These are phyloP conservation scores for Geotrichum histeridarum DNA, from an alignment of 1,139 yeast genomes.

Conservation along the genomic window DNA sequence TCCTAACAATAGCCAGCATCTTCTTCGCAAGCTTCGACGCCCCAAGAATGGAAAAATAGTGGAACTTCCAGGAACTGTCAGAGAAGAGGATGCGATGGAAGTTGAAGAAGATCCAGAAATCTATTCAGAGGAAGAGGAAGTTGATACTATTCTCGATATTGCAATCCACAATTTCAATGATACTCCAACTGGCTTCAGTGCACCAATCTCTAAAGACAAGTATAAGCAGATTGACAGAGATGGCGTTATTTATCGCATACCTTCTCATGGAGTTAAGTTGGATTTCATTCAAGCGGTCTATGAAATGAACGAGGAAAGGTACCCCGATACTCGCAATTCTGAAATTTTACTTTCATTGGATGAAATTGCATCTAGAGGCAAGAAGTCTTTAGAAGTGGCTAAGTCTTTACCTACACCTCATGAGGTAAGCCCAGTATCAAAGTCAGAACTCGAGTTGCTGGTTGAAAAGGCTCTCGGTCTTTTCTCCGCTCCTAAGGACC, in stretches of 20 bases:
- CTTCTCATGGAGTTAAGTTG: slow-evolving; percentile 61
- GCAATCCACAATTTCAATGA: slow-evolving; percentile 36
- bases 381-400: slow-evolving; percentile 26
- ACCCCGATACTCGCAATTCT: slow-evolving; percentile 26
- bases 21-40: slow-evolving; percentile 40
- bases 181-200: neutral
- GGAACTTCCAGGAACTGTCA: slow-evolving; percentile 46
- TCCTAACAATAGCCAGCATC: slow-evolving; percentile 68
- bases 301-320: slow-evolving; percentile 26
- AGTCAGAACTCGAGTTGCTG: too few relatives aligned
- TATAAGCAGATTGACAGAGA: neutral
- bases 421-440: neutral
- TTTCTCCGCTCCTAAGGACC: slow-evolving; percentile 28
- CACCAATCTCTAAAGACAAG: neutral
- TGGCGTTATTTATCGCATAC: neutral
- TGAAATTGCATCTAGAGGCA: slow-evolving; percentile 33
- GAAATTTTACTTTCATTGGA: slow-evolving; percentile 35
- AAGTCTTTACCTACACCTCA: too few relatives aligned
- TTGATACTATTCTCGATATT: slow-evolving; percentile 33
- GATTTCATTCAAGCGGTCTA: slow-evolving; percentile 57
- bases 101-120: slow-evolving; percentile 60
- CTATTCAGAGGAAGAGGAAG: slow-evolving; percentile 36
- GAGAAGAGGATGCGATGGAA: slow-evolving; percentile 60
- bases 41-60: slow-evolving; percentile 52
- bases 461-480: too few relatives aligned